A percentile compares a stretch with the other conserved stretches of the same genome.
Conservation (phyloP, 2,329 filamentous ascomycete genomes). For the Alternaria viburni region DNA sequence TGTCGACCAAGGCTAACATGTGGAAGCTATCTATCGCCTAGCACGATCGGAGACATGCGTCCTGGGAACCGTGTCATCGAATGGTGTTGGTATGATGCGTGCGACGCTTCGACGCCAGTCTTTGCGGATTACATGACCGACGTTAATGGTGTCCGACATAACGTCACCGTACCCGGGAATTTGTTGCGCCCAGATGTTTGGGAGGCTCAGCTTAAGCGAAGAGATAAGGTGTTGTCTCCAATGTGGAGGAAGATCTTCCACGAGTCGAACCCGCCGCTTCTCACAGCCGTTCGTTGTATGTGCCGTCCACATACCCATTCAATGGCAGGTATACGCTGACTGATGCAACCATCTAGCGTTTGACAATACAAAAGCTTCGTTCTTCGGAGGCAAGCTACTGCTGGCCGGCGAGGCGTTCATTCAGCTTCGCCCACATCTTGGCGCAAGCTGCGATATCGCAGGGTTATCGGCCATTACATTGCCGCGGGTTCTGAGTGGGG, state of each 20-base stretch:
- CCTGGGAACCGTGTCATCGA: constrained; percentile 50
- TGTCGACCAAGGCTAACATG: too few species aligned
- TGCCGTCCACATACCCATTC: background rate
- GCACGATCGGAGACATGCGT: constrained; percentile 41
- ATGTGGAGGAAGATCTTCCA: constrained; percentile 49
- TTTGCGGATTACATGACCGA: constrained; percentile 52
- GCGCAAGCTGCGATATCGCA: constrained; percentile 52
- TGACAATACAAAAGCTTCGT: constrained; percentile 39
- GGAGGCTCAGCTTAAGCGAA: constrained; percentile 30
- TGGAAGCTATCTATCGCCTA: constrained; percentile 49
- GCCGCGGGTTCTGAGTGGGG: constrained; percentile 42
- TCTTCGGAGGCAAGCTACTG: constrained; percentile 49
- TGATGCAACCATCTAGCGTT: constrained; percentile 23
- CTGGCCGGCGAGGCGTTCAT: constrained; percentile 54
- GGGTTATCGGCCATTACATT: constrained; percentile 49
- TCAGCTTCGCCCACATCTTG: constrained; percentile 53
- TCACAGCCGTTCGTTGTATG: constrained; percentile 51
- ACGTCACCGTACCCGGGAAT: constrained; percentile 49
- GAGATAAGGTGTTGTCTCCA: constrained; percentile 35
- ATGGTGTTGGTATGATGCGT: constrained; percentile 55
- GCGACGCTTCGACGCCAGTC: constrained; percentile 37
- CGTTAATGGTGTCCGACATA: constrained; percentile 41
- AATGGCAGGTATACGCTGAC: background rate
- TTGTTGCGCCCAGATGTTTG: constrained; percentile 44
- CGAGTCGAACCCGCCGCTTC: constrained; percentile 47